These are phyloP conservation scores for Phellopilus nigrolimitatus DNA, from an alignment of 1,284 basidiomycete genomes.

Conservation along the genomic window DNA sequence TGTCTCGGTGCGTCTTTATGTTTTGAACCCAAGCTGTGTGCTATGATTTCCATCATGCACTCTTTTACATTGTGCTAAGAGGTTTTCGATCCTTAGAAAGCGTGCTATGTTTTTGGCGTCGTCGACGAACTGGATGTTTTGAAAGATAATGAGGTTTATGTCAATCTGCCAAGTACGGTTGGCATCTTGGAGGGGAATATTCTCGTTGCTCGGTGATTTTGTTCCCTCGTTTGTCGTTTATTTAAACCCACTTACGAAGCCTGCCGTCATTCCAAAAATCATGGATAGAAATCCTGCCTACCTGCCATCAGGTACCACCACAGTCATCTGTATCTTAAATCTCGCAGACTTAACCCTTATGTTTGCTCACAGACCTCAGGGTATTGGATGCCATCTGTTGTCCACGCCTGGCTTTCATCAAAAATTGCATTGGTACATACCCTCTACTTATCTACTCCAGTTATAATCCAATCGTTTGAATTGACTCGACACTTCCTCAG, in stretches of 20 bases:
- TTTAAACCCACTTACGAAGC: neutral
- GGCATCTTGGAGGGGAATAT: conserved; percentile 23
- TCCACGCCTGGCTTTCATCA: conserved; percentile 21
- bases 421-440: conserved; percentile 28
- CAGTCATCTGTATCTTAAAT: too few species aligned
- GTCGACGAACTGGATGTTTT: conserved; percentile 25
- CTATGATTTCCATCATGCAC: too few species aligned
- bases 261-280: neutral
- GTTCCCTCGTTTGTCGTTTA: neutral
- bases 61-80: neutral
- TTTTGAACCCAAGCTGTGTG: neutral
- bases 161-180: conserved; percentile 24
- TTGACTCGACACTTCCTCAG: conserved; percentile 14
- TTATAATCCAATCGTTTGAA: neutral
- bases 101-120: conserved; percentile 25
- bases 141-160: conserved; percentile 26
- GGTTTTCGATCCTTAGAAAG: conserved; percentile 19
- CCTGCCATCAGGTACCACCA: conserved; percentile 20
- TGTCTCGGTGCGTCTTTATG: conserved; percentile 21
- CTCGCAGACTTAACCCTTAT: neutral
- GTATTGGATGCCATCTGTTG: conserved; percentile 25
- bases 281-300: conserved; percentile 24
- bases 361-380: conserved; percentile 22
- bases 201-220: conserved; percentile 20
- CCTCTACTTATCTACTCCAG: neutral